Base-by-base conservation (phyloP, 2,329 filamentous ascomycete species). In the Penicillium vulpinum region DNA sequence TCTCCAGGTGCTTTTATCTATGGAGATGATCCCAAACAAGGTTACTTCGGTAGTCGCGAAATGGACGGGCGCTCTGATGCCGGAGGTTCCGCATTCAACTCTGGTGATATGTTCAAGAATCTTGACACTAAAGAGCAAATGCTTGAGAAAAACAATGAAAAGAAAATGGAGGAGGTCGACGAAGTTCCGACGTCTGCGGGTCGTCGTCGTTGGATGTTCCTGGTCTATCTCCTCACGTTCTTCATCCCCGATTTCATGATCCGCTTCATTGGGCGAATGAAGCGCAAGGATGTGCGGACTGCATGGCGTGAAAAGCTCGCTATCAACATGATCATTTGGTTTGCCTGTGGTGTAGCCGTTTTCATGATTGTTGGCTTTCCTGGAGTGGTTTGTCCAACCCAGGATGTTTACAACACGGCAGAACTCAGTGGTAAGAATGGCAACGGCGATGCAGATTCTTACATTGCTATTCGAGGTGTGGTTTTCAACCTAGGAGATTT, bases 221-320 rank as follows among this genome's bases (percentile, higher is more conserved):
- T 94, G 7, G 91, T 95, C 35, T 96, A 88, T 70, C 60, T 89
- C 31, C 78, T 99, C 59, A 99, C 94, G 4, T 99, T 87, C 81
- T 91, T 87, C 65, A 79, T 96, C 44, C 94, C 94, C 5, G 92
- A 97, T 71, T 89, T 96, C 66, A 68, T 88, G 41, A 89, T 97
- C 71, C 85, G 86, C 52, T 81, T 81, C 66, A 59, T 96, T 39
- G 93, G 93, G 22, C 84, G 89, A 50, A 97, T 97, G 88, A 84
- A 89, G 58, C 90, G 94, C 59, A 95, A 95, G 72, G 94, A 99
- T 73, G 86, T 99, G 9, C 89, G 92, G 24, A 83, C 89, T 72
- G 94, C 94, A 0, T 99, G 94, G 94, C 85, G 94, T 70, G 94
- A 99, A 75, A 99, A 99, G 81, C 74, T 99, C 57, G 93, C 94